phyloP scores from a whole-genome alignment of 768 basidiomycete species.

The Pisolithus microcarpus region DNA sequence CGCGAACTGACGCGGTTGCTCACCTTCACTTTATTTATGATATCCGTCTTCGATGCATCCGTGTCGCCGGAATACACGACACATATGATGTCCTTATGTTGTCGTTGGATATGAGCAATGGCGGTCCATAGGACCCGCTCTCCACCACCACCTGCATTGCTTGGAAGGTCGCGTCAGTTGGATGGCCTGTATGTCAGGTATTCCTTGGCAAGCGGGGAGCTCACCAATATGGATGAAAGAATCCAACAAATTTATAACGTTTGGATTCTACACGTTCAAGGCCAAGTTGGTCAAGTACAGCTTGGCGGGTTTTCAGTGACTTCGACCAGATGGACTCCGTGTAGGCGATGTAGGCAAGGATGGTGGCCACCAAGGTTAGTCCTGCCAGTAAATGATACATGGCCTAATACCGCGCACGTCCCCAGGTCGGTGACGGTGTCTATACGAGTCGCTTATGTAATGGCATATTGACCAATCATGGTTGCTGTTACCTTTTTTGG shows the following conservation, averaged over 20 bases:
- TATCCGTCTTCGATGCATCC: constrained; percentile 71
- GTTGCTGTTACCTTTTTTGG: too few species aligned
- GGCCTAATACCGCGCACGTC: background rate
- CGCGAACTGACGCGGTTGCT: constrained; percentile 1
- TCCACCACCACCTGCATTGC: constrained; percentile 96
- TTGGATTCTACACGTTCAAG: background rate
- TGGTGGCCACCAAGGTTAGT: constrained; percentile 4
- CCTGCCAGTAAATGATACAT: constrained; percentile 13
- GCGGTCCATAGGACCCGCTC: constrained; percentile 96
- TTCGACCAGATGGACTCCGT: constrained; percentile 16
- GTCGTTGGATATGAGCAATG: constrained; percentile 65
- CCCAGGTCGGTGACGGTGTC: constrained; percentile 8
- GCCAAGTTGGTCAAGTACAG: constrained; percentile 16
- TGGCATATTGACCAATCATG: too few species aligned
- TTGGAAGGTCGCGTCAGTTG: constrained; percentile 34
- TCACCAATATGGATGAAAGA: constrained; percentile 97
- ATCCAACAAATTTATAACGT: constrained; percentile 50
- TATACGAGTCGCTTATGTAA: too few species aligned
- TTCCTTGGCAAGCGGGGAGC: constrained; percentile 13
- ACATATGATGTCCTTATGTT: constrained; percentile 55
- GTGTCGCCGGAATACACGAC: constrained; percentile 88
- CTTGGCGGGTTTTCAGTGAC: constrained; percentile 14
- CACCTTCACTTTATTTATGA: constrained; percentile 78
- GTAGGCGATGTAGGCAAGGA: constrained; percentile 20
- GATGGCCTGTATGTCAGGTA: too few species aligned